Conservation (phyloP, 768 basidiomycete species). For the Russula ochroleuca region DNA sequence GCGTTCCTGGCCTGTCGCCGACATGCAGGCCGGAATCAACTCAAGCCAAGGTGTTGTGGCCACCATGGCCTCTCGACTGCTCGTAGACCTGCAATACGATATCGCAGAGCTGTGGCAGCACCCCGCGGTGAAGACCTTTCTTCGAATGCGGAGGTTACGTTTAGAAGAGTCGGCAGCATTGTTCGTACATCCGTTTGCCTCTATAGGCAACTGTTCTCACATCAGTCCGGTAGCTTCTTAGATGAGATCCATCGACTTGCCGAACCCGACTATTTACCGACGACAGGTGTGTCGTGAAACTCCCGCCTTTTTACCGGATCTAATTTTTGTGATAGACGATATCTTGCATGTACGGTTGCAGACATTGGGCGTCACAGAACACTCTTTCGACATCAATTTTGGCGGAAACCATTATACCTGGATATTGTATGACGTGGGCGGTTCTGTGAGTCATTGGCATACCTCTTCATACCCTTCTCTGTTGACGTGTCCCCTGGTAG, state of each 20-base stretch:
- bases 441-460: constrained; percentile 51
- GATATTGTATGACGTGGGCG: constrained; percentile 82
- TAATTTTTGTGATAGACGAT: constrained; percentile 48
- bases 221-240: constrained; percentile 51
- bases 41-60: constrained; percentile 39
- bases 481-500: constrained; percentile 19
- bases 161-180: constrained; percentile 74
- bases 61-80: constrained; percentile 51
- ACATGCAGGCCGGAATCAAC: constrained; percentile 34
- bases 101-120: constrained; percentile 68
- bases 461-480: constrained; percentile 6
- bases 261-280: constrained; percentile 64
- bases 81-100: constrained; percentile 47
- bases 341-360: constrained; percentile 75
- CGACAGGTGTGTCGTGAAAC: constrained; percentile 47
- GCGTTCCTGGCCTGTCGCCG: constrained; percentile 41
- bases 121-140: constrained; percentile 54
- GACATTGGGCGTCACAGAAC: constrained; percentile 75
- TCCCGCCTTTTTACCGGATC: neutral
- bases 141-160: constrained; percentile 54
- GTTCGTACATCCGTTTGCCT: constrained; percentile 42
- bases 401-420: constrained; percentile 63
- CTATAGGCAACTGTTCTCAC: constrained; percentile 10
- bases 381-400: constrained; percentile 63
- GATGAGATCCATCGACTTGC: constrained; percentile 60